Evolutionary conservation across 2,329 filamentous ascomycete genomes (phyloP), one percentile per base, ranked within the genome.

Genomic region (Pseudopyricularia cyperi): DNA sequence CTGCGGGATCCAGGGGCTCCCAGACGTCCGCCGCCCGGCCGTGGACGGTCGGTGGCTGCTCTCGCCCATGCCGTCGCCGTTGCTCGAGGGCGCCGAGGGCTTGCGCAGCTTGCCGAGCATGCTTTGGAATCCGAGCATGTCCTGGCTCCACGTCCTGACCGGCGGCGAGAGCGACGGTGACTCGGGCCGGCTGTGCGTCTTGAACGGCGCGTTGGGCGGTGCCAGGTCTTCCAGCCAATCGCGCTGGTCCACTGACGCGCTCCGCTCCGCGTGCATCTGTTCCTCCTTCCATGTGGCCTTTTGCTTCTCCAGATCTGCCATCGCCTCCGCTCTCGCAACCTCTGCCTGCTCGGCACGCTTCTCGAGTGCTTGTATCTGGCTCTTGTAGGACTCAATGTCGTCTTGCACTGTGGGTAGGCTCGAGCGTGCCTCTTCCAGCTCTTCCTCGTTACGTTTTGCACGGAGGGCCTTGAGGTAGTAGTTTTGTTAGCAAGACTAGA

Each of bases 391-490:
- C 14, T 75, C 71, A 2, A 87, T 68, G 53, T 89, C 83, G 55
- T 80, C 74, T 53, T 85, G 79, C 7, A 83, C 73, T 15, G 70
- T 73, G n/a, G 79, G 75, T n/a, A 85, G 72, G 52, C 79, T 78
- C 35, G 74, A 82, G 59, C 73, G 79, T 56, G 79, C 71, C 50
- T 79, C 77, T 60, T 96, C 89, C 6, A 95, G 68, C 58, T 97
- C 89, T 58, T 95, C 87, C 64, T 95, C 89, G 22, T 86, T 71
- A 52, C 76, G 79, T 59, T 87, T 77, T 46, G 71, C 71, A n/a
- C 76, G 75, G 19, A 69, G 69, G 33, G 86, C 86, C 77, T 89
- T 39, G 9, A 17, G 3, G n/a, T 24, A 15, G 9, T 44, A 5
- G n/a, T 19, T 39, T n/a, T 15, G 26, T 11, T n/a, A 34, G 15